Evolutionary conservation across 371 early-diverging fungal genomes (phyloP), one percentile per base, ranked within the genome.

Genomic region (Mortierella polycephala): DNA sequence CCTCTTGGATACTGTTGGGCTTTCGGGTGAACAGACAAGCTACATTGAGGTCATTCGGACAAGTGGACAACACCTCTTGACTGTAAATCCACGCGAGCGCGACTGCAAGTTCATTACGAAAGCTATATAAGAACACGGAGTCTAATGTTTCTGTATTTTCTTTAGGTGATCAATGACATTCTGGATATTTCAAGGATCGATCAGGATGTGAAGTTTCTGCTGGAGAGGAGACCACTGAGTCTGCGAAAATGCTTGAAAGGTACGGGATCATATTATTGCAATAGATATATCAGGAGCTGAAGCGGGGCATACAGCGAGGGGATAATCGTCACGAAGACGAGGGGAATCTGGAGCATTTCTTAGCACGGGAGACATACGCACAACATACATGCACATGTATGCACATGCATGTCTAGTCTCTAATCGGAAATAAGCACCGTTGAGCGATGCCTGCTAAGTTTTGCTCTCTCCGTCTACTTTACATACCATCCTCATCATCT

Each of bases 221-320:
- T 88, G 20, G 89, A 88, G 55, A 81, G 74, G 47, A 82, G 89
- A 45, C 81, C 85, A 41, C 81, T 88, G 64, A 87, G 86, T 67
- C 56, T 88, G 51, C 83, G 86, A 60, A 88, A 87, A 73, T 88
- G 89, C 59, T 60, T 88, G 52, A 88, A 88, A 86, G 88, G 88
- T 85, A 83, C 21, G 37, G 30, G 30, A 30, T 30, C 30, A 30
- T 30, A 30, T 2, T 30, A 30, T 30, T 30, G 4, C 30, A 2
- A 30, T 30, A 30, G 30, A 30, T 30, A 30, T 30, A 30, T 30
- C 30, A 30, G 30, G 30, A 30, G 30, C 30, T 2, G 30, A 30
- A 30, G 30, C 4, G 30, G 30, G 30, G 4, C 30, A 30, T 30
- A 30, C 30, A 30, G 30, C 30, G 30, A 30, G 2, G 30, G 30